Conservation (phyloP, 108 stramenopile species). For the Fragilariopsis cylindrus region DNA sequence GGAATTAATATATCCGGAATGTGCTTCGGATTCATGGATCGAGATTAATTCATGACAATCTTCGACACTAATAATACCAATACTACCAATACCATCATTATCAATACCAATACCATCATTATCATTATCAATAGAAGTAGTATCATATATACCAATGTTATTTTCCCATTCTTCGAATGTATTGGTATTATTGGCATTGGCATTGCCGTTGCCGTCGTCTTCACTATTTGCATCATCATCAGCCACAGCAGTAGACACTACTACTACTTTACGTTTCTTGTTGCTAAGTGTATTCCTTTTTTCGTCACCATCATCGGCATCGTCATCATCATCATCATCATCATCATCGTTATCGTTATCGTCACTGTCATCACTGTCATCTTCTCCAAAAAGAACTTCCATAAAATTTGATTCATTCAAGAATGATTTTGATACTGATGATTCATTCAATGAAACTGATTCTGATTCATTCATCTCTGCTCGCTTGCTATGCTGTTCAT, state of each 20-base stretch:
- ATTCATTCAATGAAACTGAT: no score
- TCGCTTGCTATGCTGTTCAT: no score
- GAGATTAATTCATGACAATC: slow-evolving; percentile 9
- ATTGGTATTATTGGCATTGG: neutral
- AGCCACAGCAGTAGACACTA: no score
- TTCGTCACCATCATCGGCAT: neutral
- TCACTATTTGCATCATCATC: no score
- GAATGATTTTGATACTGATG: no score
- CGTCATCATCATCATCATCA: neutral
- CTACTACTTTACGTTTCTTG: no score
- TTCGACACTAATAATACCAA: neutral
- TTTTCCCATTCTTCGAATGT: neutral
- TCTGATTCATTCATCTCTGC: no score
- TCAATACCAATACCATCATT: neutral
- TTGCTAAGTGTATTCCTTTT: neutral
- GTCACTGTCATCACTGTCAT: neutral
- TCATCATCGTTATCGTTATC: neutral
- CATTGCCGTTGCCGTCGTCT: neutral
- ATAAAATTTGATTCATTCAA: no score
- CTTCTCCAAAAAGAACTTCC: neutral
- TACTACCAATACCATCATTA: neutral
- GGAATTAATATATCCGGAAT: slow-evolving; percentile 2
- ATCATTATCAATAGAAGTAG: neutral
- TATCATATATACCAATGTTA: neutral
- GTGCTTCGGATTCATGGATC: slow-evolving; percentile 1